phyloP scores from a whole-genome alignment of 2,329 filamentous ascomycete genomes.

The Talaromyces amestolkiae region DNA sequence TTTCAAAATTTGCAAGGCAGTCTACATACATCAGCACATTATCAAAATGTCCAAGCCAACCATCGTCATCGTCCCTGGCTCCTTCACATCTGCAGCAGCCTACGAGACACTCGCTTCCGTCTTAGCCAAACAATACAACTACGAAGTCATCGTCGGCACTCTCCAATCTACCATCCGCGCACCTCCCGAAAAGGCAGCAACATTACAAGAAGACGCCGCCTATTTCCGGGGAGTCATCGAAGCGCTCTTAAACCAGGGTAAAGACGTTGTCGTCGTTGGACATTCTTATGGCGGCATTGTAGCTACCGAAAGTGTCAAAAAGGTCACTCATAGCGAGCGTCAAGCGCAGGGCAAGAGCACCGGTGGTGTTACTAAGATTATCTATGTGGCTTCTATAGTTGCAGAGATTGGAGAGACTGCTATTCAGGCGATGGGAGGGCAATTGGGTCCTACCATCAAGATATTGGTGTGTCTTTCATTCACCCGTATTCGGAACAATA shows the following conservation, averaged over 20 bases:
- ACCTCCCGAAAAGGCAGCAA: constrained; percentile 24
- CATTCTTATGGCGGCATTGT: constrained; percentile 32
- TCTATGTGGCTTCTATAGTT: constrained; percentile 26
- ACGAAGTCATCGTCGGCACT: constrained; percentile 23
- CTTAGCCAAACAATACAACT: constrained; percentile 22
- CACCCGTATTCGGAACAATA: neutral
- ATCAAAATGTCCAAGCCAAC: constrained; percentile 17
- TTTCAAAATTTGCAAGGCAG: neutral
- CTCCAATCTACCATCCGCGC: constrained; percentile 12
- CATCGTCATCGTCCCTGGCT: constrained; percentile 15
- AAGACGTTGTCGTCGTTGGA: constrained; percentile 26
- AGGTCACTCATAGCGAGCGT: constrained; percentile 25
- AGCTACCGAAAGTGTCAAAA: constrained; percentile 26
- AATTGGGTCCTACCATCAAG: constrained; percentile 2
- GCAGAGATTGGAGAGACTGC: constrained; percentile 11
- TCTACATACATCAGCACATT: neutral
- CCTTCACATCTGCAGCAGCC: constrained; percentile 10
- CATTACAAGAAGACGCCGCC: constrained; percentile 34
- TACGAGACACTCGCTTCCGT: constrained; percentile 4
- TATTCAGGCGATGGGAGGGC: constrained; percentile 5
- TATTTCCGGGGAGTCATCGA: constrained; percentile 29
- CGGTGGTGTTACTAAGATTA: constrained; percentile 29
- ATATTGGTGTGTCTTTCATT: neutral
- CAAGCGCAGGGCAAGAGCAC: constrained; percentile 10
- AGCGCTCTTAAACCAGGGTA: constrained; percentile 26